Evolutionary conservation across 2,329 filamentous ascomycete genomes (phyloP).

Genomic region (Diaporthe humulicola): DNA sequence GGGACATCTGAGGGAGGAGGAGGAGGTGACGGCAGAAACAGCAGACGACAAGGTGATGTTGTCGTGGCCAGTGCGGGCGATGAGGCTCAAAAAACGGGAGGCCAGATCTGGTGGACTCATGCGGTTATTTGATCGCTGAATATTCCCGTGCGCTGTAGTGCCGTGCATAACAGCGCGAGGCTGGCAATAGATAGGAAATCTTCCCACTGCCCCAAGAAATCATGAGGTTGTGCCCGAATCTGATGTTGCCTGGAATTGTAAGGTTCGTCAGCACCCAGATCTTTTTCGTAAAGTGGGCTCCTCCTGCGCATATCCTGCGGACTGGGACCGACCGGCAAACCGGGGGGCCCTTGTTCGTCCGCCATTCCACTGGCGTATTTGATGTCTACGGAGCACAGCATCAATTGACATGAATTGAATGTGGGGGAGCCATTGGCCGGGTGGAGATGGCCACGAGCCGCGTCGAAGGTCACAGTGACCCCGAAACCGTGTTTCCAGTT

Average conservation of each 20-base stretch:
- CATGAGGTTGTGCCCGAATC: slow-evolving; percentile 28
- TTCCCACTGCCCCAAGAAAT: slow-evolving; percentile 12
- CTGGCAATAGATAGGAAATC: not conserved
- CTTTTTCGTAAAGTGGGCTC: slow-evolving; percentile 30
- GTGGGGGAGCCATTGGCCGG: slow-evolving; percentile 5
- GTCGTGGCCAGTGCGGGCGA: not conserved
- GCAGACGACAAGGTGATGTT: slow-evolving; percentile 21
- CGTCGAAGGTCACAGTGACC: slow-evolving; percentile 29
- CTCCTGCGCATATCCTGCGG: not conserved
- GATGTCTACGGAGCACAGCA: not conserved
- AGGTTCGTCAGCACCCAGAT: slow-evolving; percentile 21
- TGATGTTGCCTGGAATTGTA: slow-evolving; percentile 23
- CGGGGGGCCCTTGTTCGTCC: not conserved
- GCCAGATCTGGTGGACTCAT: slow-evolving; percentile 4
- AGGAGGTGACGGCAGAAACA: slow-evolving; percentile 32
- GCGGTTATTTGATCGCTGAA: slow-evolving; percentile 30
- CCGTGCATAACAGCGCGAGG: not conserved
- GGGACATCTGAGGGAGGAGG: not conserved
- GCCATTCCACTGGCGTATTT: not conserved
- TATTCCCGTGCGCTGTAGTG: not conserved
- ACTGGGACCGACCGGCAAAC: slow-evolving; percentile 11
- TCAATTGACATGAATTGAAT: slow-evolving; percentile 9
- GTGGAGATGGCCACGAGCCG: slow-evolving; percentile 26
- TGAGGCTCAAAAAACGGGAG: slow-evolving; percentile 14
- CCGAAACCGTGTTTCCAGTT: slow-evolving; percentile 19